Conservation (phyloP, 768 basidiomycete species). For the Cyclocybe cylindracea region DNA sequence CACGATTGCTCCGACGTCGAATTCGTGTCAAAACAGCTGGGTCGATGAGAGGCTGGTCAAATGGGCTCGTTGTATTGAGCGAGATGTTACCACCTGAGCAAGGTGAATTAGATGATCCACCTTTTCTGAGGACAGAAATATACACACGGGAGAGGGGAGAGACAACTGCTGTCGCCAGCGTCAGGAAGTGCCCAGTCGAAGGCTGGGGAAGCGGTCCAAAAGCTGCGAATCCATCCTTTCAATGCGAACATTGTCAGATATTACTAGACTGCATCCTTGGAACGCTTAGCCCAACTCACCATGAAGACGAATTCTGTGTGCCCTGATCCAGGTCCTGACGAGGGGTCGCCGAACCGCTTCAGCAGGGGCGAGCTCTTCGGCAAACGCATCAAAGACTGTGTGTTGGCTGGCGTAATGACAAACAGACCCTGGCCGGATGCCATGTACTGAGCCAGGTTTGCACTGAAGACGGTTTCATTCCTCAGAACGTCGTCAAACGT, state of each 20-base stretch:
- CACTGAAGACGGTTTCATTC: conserved; percentile 16
- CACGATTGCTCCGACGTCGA: conserved; percentile 1
- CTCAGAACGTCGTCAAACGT: conserved; percentile 26
- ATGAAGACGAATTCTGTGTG: too few species aligned
- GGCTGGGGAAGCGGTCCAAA: conserved; percentile 8
- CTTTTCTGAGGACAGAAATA: neutral
- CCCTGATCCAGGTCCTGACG: conserved; percentile 13
- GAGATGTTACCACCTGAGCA: neutral
- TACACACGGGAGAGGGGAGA: conserved; percentile 3
- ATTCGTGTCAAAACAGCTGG: neutral
- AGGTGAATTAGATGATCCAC: conserved; percentile 12
- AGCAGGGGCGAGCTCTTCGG: conserved; percentile 20
- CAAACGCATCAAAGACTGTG: conserved; percentile 23
- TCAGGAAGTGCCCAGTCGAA: conserved; percentile 26
- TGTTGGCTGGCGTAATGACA: conserved; percentile 19
- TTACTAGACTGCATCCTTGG: neutral
- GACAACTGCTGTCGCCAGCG: conserved; percentile 15
- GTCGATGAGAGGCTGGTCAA: conserved; percentile 15
- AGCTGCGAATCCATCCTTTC: neutral
- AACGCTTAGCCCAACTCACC: too few species aligned
- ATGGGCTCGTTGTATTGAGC: conserved; percentile 9
- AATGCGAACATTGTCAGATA: too few species aligned
- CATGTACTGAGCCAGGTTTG: conserved; percentile 24
- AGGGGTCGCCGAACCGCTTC: conserved; percentile 19
- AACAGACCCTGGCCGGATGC: conserved; percentile 20